Evolutionary conservation across 352 stramenopile species (phyloP).

Genomic region (Pythium myriotylum): DNA sequence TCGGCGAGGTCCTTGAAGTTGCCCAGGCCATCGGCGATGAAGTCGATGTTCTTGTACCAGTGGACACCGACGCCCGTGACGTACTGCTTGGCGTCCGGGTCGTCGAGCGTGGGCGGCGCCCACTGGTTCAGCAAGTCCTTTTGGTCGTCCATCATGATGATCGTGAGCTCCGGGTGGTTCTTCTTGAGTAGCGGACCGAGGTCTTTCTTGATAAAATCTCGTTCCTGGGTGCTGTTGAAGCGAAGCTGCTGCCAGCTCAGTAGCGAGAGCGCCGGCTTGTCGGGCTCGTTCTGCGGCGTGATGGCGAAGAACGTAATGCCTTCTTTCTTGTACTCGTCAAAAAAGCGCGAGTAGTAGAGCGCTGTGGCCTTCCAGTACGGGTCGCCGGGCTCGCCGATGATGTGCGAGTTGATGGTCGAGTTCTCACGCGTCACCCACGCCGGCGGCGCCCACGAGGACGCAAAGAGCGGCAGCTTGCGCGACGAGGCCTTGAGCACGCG

Average conservation of each 20-base stretch:
- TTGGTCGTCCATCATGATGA: constrained; percentile 90
- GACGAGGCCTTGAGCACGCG: constrained; percentile 45
- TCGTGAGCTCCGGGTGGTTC: constrained; percentile 55
- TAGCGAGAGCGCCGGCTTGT: constrained; percentile 37
- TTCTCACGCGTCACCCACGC: constrained; percentile 88
- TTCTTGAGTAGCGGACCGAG: constrained; percentile 65
- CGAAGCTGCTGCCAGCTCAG: constrained; percentile 64
- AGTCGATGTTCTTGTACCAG: constrained; percentile 83
- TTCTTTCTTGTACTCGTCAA: constrained; percentile 75
- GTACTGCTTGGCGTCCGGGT: constrained; percentile 64
- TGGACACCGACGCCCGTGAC: constrained; percentile 85
- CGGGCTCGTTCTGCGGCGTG: constrained; percentile 87
- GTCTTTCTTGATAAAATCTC: constrained; percentile 78
- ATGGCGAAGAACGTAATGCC: constrained; percentile 80
- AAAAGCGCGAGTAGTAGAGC: constrained; percentile 84
- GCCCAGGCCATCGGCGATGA: constrained; percentile 38
- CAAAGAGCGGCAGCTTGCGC: constrained; percentile 68
- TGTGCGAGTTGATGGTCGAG: constrained; percentile 51
- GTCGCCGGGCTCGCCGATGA: constrained; percentile 57
- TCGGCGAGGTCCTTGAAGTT: constrained; percentile 53
- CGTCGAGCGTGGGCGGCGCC: constrained; percentile 39
- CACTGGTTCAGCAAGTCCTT: constrained; percentile 61
- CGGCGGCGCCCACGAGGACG: constrained; percentile 81
- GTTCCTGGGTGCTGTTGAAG: constrained; percentile 41
- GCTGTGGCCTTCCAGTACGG: constrained; percentile 76